Conservation (phyloP, 306 rosid genomes). For the Cicer chorassanicum region DNA sequence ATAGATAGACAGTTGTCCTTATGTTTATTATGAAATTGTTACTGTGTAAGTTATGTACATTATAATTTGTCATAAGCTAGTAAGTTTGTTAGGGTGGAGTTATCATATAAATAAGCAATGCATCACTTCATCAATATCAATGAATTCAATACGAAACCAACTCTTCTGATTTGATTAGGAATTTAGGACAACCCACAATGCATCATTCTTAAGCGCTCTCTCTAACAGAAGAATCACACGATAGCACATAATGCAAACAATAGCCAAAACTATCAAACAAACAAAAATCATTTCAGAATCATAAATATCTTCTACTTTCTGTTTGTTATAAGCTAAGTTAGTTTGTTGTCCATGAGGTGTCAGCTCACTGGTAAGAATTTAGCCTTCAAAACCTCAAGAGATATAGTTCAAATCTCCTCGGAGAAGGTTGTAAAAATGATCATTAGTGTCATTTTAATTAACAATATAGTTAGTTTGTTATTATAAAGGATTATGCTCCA, state of each 20-base stretch:
- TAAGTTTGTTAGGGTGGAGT: not conserved
- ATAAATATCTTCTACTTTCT: not conserved
- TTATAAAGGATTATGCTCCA: too few species aligned
- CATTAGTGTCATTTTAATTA: too few species aligned
- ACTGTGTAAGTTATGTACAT: not conserved
- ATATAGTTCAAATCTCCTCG: too few species aligned
- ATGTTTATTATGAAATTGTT: not conserved
- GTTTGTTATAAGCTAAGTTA: too few species aligned
- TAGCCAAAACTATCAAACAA: not conserved
- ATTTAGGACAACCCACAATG: too few species aligned
- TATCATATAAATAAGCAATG: not conserved
- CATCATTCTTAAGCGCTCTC: not conserved
- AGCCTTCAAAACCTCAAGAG: too few species aligned
- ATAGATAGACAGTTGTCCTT: not conserved
- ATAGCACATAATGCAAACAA: constrained; percentile 7
- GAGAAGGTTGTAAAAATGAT: too few species aligned
- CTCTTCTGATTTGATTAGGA: not conserved
- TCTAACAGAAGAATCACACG: not conserved
- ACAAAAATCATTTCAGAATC: constrained; percentile 13
- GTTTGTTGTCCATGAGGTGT: too few species aligned
- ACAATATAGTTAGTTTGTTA: too few species aligned
- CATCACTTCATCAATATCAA: not conserved
- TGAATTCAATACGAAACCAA: not conserved
- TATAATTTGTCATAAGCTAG: not conserved
- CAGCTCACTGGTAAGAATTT: too few species aligned